Percentiles rank a stretch among this genome's conserved stretches.
phyloP scores from a whole-genome alignment of 2,329 filamentous ascomycete genomes.

The Alternaria brassicicola region DNA sequence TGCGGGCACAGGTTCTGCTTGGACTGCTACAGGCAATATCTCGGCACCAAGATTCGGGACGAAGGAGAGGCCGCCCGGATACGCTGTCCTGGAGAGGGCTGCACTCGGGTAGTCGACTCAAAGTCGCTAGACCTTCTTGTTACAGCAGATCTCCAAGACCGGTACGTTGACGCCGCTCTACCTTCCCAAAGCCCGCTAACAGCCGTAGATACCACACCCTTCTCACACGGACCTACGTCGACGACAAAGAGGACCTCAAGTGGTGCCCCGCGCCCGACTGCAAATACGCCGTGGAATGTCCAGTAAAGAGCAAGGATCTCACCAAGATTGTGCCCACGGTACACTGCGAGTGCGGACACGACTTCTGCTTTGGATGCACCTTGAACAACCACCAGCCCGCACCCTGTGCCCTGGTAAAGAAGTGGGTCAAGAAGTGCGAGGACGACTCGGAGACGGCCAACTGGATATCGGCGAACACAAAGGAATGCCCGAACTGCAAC shows the following conservation, averaged over 20 bases:
- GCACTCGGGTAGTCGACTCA: conserved; percentile 88
- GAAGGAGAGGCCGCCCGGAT: conserved; percentile 96
- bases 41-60: conserved; percentile 89
- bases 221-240: conserved; percentile 92
- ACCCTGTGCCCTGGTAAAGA: conserved; percentile 88
- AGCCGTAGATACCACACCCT: conserved; percentile 76
- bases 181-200: conserved; percentile 15
- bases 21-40: conserved; percentile 89
- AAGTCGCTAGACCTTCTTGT: conserved; percentile 82
- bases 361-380: conserved; percentile 95
- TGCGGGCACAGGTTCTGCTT: conserved; percentile 94
- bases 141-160: conserved; percentile 60
- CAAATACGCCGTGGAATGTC: conserved; percentile 87
- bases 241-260: conserved; percentile 93
- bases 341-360: conserved; percentile 79
- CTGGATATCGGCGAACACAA: conserved; percentile 99
- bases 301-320: conserved; percentile 85
- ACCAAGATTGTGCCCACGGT: conserved; percentile 88
- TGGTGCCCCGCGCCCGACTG: conserved; percentile 99
- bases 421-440: conserved; percentile 97
- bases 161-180: conserved; percentile 49
- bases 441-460: conserved; percentile 98
- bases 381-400: conserved; percentile 90
- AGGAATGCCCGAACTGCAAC: conserved; percentile 94
- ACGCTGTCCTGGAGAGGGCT: conserved; percentile 87